phyloP scores from a whole-genome alignment of 208 protist species.

The Leptomonas pyrrhocoris region DNA sequence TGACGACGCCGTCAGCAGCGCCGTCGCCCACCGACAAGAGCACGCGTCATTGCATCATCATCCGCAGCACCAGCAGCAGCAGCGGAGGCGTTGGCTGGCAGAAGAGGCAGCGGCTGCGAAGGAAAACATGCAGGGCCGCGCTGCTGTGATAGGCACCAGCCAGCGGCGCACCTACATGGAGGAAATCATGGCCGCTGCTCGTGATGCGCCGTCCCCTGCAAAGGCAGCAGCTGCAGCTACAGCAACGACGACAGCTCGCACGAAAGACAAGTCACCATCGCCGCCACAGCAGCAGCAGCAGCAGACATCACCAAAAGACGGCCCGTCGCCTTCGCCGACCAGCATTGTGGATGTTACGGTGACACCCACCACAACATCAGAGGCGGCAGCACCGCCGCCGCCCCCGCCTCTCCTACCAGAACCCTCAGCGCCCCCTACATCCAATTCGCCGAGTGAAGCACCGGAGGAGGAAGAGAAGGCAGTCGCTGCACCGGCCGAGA shows the following conservation, averaged over 20 bases:
- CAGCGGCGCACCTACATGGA: conserved; percentile 34
- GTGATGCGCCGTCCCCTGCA: conserved; percentile 12
- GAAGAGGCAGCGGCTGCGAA: conserved; percentile 10
- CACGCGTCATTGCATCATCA: no score
- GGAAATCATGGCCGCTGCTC: conserved; percentile 23
- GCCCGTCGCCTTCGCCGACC: not conserved
- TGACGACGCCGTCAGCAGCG: not conserved
- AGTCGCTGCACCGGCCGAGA: not conserved
- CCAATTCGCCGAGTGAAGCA: not conserved
- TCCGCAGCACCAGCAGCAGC: conserved; percentile 1
- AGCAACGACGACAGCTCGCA: not conserved
- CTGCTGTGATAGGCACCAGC: conserved; percentile 29
- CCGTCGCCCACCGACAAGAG: not conserved
- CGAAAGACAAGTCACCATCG: no score
- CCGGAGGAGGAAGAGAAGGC: not conserved
- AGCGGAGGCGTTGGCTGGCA: conserved; percentile 12
- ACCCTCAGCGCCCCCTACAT: not conserved
- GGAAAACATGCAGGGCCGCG: conserved; percentile 14
- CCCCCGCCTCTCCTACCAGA: conserved; percentile 1
- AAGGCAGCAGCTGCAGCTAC: not conserved
- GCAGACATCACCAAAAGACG: not conserved
- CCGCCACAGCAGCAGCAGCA: not conserved
- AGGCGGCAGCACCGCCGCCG: not conserved
- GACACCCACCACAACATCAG: not conserved
- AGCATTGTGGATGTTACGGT: not conserved